These are phyloP conservation scores for Colletotrichum tanaceti DNA, from an alignment of 2,329 filamentous ascomycete species.

Conservation along the genomic window DNA sequence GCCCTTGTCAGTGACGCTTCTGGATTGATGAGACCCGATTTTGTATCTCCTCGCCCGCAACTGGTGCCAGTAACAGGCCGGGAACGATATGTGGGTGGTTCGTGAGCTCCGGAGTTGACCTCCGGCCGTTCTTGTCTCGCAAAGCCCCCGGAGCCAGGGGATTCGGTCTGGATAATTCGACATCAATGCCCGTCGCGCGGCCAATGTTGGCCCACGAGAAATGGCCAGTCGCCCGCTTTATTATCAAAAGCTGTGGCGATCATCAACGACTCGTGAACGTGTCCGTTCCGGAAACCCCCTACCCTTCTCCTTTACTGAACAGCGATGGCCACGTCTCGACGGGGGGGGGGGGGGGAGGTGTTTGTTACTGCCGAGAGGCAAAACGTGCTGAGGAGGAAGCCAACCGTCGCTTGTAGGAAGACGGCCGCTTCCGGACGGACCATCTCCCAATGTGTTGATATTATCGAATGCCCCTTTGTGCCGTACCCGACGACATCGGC, in stretches of 20 bases:
- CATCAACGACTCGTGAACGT: background rate
- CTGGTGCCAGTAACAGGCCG: background rate
- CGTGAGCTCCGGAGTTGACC: background rate
- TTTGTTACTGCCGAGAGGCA: background rate
- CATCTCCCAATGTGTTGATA: background rate
- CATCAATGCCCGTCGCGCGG: no score
- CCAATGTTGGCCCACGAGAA: background rate
- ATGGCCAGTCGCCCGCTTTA: background rate
- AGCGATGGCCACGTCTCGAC: background rate
- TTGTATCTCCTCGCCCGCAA: background rate
- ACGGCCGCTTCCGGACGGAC: background rate
- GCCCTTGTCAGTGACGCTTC: background rate
- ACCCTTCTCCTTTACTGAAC: background rate
- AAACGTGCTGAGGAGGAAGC: background rate
- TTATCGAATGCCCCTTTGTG: no score
- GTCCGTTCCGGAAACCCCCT: background rate
- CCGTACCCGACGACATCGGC: background rate
- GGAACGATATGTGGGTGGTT: background rate
- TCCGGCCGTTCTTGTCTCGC: no score
- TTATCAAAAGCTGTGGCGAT: background rate
- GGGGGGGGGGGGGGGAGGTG: no score
- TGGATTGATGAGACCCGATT: background rate
- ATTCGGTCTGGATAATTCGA: no score
- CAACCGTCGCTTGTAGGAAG: background rate
- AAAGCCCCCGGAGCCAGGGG: no score